Evolutionary conservation across 306 rosid genomes (phyloP).

Genomic region (Sphenostylis stenocarpa): DNA sequence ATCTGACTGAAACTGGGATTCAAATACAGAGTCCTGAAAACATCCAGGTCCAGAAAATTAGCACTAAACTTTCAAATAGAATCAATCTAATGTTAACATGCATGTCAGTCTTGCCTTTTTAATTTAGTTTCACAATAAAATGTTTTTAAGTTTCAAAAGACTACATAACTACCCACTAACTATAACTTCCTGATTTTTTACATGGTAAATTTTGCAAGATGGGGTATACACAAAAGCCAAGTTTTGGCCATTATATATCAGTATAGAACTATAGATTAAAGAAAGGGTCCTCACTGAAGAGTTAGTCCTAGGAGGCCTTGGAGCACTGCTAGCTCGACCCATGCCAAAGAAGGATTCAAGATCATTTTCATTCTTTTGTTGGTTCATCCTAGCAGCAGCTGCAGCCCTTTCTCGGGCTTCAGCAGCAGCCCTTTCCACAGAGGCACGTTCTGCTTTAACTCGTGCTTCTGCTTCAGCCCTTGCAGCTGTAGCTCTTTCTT

Average conservation of each 20-base stretch:
- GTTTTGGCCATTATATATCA: slow-evolving; percentile 9
- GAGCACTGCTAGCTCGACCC: slow-evolving; percentile 84
- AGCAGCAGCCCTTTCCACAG: slow-evolving; percentile 78
- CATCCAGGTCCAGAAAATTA: slow-evolving; percentile 36
- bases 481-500: slow-evolving; percentile 47
- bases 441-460: slow-evolving; percentile 74
- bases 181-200: slow-evolving; percentile 1
- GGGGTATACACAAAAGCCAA: not conserved
- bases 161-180: slow-evolving; percentile 9
- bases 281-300: slow-evolving; percentile 60
- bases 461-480: slow-evolving; percentile 79
- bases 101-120: not conserved
- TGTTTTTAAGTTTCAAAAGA: not conserved
- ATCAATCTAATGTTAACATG: not conserved
- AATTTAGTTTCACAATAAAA: not conserved
- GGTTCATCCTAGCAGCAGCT: slow-evolving; percentile 77
- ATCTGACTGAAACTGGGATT: slow-evolving; percentile 70
- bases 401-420: slow-evolving; percentile 85
- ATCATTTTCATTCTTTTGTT: slow-evolving; percentile 77
- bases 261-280: slow-evolving; percentile 28
- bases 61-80: slow-evolving; percentile 24
- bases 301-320: slow-evolving; percentile 86
- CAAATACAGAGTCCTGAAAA: slow-evolving; percentile 59
- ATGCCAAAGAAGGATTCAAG: slow-evolving; percentile 77
- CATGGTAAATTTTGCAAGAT: slow-evolving; percentile 13